Conservation (phyloP, 2,329 filamentous ascomycete genomes). For the Lojkania enalia region DNA sequence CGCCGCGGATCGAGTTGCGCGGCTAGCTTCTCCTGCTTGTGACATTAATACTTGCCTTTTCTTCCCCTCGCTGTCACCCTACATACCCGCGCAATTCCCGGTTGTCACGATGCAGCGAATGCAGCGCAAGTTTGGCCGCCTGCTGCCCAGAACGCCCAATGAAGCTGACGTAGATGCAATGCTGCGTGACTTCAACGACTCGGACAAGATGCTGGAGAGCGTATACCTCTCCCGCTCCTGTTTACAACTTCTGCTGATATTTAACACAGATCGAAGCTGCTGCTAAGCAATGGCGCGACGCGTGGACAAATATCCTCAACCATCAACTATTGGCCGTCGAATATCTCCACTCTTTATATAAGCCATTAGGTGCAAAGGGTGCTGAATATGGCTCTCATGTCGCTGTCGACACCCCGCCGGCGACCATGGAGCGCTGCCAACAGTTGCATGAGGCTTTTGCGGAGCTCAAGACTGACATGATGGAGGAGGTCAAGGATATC, state of each 20-base stretch:
- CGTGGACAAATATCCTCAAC: constrained; percentile 73
- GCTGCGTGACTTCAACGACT: constrained; percentile 78
- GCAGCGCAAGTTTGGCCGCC: constrained; percentile 73
- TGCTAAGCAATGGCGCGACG: constrained; percentile 74
- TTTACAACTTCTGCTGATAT: background rate
- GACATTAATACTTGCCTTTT: background rate
- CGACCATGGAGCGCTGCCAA: constrained; percentile 65
- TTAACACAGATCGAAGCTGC: constrained; percentile 69
- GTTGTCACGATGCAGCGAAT: constrained; percentile 66
- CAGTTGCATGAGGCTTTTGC: constrained; percentile 68
- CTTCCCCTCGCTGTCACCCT: constrained; percentile 4
- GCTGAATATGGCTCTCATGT: constrained; percentile 54
- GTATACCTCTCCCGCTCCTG: constrained; percentile 50
- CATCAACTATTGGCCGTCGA: constrained; percentile 68
- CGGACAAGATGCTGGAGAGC: constrained; percentile 72
- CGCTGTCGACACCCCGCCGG: constrained; percentile 63
- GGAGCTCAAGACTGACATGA: constrained; percentile 71
- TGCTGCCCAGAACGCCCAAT: constrained; percentile 72
- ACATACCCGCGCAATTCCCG: constrained; percentile 18
- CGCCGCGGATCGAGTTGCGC: background rate
- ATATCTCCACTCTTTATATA: constrained; percentile 73
- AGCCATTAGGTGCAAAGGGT: constrained; percentile 70
- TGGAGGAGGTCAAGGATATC: constrained; percentile 71
- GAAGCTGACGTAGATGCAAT: constrained; percentile 75
- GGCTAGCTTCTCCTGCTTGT: background rate